A percentile compares a stretch with the other conserved stretches of the same genome.
These are phyloP conservation scores for maize (Zea mays) DNA, from an alignment of 176 grass and related monocot genomes.

Conservation along the genomic window DNA sequence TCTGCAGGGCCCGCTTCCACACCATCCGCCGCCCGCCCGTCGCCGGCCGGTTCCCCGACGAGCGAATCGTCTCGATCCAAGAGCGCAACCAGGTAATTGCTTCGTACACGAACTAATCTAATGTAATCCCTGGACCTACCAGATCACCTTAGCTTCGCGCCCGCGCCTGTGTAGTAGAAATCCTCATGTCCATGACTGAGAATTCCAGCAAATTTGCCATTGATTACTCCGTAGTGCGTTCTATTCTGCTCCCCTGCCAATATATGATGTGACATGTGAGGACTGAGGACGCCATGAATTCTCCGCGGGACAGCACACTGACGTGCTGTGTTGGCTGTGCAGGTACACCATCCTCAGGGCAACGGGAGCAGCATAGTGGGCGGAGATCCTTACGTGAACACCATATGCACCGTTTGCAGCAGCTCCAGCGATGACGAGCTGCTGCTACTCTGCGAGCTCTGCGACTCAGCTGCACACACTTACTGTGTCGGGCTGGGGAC, in stretches of 20 bases:
- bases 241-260: neutral
- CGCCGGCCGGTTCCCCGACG: slow-evolving; percentile 44
- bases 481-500: slow-evolving; percentile 65
- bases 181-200: neutral
- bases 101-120: neutral
- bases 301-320: neutral
- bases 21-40: slow-evolving; percentile 62
- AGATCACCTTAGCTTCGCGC: neutral
- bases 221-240: neutral
- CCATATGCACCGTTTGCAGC: slow-evolving; percentile 53
- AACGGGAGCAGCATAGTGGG: slow-evolving; percentile 43
- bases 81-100: slow-evolving; percentile 64
- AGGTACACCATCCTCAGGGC: slow-evolving; percentile 60
- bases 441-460: slow-evolving; percentile 74
- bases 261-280: neutral
- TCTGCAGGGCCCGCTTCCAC: slow-evolving; percentile 71
- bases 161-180: neutral
- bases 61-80: slow-evolving; percentile 55
- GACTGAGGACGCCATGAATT: slow-evolving; percentile 23
- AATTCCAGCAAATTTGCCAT: neutral
- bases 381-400: slow-evolving; percentile 36
- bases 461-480: slow-evolving; percentile 55
- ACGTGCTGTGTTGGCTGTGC: slow-evolving; percentile 11
- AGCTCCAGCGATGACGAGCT: slow-evolving; percentile 52
- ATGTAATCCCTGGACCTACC: neutral